Base-by-base conservation (phyloP, 2,329 filamentous ascomycete genomes). In the Hypoxylon sp. region DNA sequence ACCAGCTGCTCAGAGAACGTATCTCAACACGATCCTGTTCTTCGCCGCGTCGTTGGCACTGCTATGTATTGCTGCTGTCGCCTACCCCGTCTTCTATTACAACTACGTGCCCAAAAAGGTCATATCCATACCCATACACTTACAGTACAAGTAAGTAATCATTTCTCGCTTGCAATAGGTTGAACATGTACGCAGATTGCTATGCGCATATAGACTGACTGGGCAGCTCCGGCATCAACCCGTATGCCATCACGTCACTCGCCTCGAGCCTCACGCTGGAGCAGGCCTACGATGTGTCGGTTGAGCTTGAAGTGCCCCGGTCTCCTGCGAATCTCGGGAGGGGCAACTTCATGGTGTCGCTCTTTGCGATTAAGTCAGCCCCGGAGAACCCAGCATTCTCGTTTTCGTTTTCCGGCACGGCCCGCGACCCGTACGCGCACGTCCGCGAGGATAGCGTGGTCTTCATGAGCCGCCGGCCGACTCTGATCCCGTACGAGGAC, bases 261-360 rank as follows among this genome's bases (percentile, higher is more conserved):
- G 68, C 74, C 1, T 73, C 78, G 13, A 80, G 84, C 42, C 77
- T 95, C 61, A 85, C 89, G 64, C 79, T 85, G 15, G 81, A 85
- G 42, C 94, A 97, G 73, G 83, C 88, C 43, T 99, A 99, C 79
- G 92, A 98, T 73, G 83, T 99, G 37, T 82, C 84, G 4, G 81
- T 98, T 1, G 80, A 85, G 18, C 81, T 99, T 26, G 83, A 84
- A 3, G 80, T 99, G 62, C 95, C 95, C 15, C 87, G 88, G 35
- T 95, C 91, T 2, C 87, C 86, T 0, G 75, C 81, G 1, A 99
- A 99, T 69, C 76, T 90, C 18, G 83, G 83, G 2, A 83, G 84
- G 11, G 95, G 95, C 23, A 98, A 98, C 77, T 98, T 97, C 80
- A 99, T 99, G 95, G 79, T 98, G 15, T 88, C 90, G 42, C 78